Base-by-base conservation (phyloP, 805 yeast species). In the Ogataea methylovora region DNA sequence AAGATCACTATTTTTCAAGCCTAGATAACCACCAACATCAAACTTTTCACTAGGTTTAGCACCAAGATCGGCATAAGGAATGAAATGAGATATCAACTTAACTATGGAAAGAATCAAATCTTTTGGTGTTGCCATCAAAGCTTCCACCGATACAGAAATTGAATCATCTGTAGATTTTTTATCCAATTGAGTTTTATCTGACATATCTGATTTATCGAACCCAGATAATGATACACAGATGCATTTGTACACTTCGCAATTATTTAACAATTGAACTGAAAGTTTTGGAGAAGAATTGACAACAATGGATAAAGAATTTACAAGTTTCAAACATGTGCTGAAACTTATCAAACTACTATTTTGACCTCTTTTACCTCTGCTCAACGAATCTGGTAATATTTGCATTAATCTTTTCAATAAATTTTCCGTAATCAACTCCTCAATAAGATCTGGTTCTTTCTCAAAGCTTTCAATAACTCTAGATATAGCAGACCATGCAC, bases 121-220 rank as follows among this genome's bases (percentile, higher is more conserved):
- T 44, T 77, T 80, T 0, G 90, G 87, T 2, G 78, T 72, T 35
- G 79, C 73, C 76, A 84, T 79, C 26, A 86, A 55, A 0, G 84
- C 73, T 47, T 84, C 94, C 30, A 80, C 72, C 5, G 85, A 62
- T 1, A 74, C 51, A 1, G 35, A 25, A 5, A 13, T 6, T 7
- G 6, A 7, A 7, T 20, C 8, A 7, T 20, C 26, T 17, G 17
- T 11, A 1, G 33, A 20, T 8, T 15, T 14, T 18, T 18, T 24
- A 10, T 24, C 29, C 4, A 17, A 33, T 3, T 9, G 14, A 7
- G 28, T 11, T 4, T 21, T 13, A 8, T 33, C 14, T 16, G 14
- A 13, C 4, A 13, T 11, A 30, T 42, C 43, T 7, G 43, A 9
- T 37, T 69, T 71, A 9, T 72, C 65, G 44, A 68, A 77, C 27